A percentile compares a stretch with the other conserved stretches of the same genome.
These are phyloP conservation scores for Trebouxia sp. DNA, from an alignment of 139 green algal species.

Conservation along the genomic window DNA sequence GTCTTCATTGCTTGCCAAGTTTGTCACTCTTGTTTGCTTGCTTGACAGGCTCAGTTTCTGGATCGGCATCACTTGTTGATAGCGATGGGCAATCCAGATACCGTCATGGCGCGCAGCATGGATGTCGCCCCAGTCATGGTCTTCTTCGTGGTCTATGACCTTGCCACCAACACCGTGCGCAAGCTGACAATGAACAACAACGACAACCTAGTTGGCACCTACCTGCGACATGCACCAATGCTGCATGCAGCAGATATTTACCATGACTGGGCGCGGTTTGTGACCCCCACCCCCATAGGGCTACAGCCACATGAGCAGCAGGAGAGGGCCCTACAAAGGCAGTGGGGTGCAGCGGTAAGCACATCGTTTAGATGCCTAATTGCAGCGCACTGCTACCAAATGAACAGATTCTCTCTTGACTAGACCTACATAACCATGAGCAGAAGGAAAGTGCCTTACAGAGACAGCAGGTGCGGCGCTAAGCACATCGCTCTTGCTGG, in stretches of 20 bases:
- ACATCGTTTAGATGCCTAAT: too few species aligned
- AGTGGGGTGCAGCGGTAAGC: slow-evolving; percentile 2
- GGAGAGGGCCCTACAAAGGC: background rate
- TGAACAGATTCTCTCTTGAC: too few species aligned
- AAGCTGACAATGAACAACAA: slow-evolving; percentile 15
- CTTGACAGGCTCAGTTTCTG: slow-evolving; percentile 36
- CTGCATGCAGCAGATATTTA: slow-evolving; percentile 23
- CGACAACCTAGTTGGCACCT: slow-evolving; percentile 19
- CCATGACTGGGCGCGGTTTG: slow-evolving; percentile 5
- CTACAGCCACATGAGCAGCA: background rate
- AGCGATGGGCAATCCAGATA: slow-evolving; percentile 11
- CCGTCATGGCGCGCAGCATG: background rate
- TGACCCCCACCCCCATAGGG: background rate
- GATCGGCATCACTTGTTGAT: slow-evolving; percentile 29
- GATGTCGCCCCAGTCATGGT: slow-evolving; percentile 1
- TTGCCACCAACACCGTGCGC: background rate
- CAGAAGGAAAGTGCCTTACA: too few species aligned
- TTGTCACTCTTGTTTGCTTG: background rate
- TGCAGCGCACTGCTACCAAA: too few species aligned
- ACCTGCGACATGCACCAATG: slow-evolving; percentile 8
- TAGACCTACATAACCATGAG: too few species aligned
- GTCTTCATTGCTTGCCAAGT: too few species aligned
- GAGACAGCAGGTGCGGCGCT: too few species aligned
- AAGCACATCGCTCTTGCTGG: too few species aligned
- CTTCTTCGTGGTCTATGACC: slow-evolving; percentile 31